Percentiles rank a stretch among this genome's conserved stretches.
Conservation (phyloP, 345 rosid genomes). For the Eutrema japonicum region DNA sequence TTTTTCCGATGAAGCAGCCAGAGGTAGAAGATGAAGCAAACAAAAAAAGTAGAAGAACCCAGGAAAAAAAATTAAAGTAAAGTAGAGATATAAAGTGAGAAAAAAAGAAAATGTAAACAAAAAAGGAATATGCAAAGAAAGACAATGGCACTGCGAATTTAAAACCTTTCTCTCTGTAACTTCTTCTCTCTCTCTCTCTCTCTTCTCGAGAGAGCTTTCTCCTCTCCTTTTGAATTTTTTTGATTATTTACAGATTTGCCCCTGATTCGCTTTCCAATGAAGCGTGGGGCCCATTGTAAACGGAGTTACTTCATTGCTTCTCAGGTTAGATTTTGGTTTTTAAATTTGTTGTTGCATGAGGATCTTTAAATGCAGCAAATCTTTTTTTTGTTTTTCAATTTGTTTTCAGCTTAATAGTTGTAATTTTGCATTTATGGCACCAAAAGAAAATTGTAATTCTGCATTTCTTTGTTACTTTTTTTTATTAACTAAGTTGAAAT, state of each 20-base stretch:
- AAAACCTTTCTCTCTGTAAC: slow-evolving; percentile 35
- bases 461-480: neutral
- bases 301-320: slow-evolving; percentile 21
- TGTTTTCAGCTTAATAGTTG: neutral
- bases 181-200: slow-evolving; percentile 35
- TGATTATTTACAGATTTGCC: slow-evolving; percentile 17
- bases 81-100: slow-evolving; percentile 62
- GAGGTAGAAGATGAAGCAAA: slow-evolving; percentile 15
- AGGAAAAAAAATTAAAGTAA: slow-evolving; percentile 44
- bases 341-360: slow-evolving; percentile 16
- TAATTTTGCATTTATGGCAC: neutral
- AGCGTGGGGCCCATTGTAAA: slow-evolving; percentile 17
- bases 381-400: neutral
- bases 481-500: too few relatives aligned
- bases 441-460: neutral
- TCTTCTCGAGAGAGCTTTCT: neutral
- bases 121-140: slow-evolving; percentile 54
- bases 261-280: slow-evolving; percentile 35
- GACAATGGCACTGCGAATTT: slow-evolving; percentile 42
- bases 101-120: slow-evolving; percentile 6
- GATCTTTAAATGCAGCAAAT: slow-evolving; percentile 29
- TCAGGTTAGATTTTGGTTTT: slow-evolving; percentile 12
- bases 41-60: slow-evolving; percentile 26
- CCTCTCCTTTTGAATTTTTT: slow-evolving; percentile 7
- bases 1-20: slow-evolving; percentile 18